Conservation (phyloP, 306 rosid species). For the Dryas octopetala region DNA sequence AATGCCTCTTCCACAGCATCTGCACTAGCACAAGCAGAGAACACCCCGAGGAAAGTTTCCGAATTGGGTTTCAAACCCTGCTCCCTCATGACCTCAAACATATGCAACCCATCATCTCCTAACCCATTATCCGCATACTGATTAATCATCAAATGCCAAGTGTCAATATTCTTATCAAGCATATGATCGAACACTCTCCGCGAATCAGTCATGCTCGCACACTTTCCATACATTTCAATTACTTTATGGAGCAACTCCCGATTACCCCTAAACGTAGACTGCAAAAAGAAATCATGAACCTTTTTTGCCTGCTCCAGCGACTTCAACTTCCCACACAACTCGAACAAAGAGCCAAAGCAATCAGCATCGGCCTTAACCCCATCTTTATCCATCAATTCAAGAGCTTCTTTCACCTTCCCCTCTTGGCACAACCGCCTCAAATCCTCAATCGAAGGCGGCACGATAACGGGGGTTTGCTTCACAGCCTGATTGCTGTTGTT, state of each 20-base stretch:
- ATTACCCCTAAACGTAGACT: conserved; percentile 68
- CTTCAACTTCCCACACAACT: conserved; percentile 51
- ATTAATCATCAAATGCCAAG: conserved; percentile 79
- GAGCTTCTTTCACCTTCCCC: conserved; percentile 68
- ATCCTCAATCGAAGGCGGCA: conserved; percentile 45
- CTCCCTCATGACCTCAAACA: conserved; percentile 80
- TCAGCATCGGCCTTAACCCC: conserved; percentile 72
- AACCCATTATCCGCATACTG: conserved; percentile 65
- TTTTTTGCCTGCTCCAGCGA: conserved; percentile 70
- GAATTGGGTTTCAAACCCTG: conserved; percentile 56
- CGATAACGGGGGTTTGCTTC: conserved; percentile 26
- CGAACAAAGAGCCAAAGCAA: conserved; percentile 61
- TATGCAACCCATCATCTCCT: conserved; percentile 84
- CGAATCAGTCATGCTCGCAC: conserved; percentile 77
- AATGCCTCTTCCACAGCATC: conserved; percentile 83
- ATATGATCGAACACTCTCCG: conserved; percentile 87
- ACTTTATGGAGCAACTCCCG: conserved; percentile 56
- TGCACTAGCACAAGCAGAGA: conserved; percentile 81
- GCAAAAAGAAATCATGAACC: conserved; percentile 76
- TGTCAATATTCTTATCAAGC: conserved; percentile 59
- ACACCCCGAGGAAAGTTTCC: conserved; percentile 64
- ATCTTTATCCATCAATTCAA: conserved; percentile 62
- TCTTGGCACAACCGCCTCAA: conserved; percentile 54
- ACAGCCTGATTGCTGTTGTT: conserved; percentile 35
- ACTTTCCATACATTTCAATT: conserved; percentile 71